These are phyloP conservation scores for Spiromastix sp. DNA, from an alignment of 2,329 filamentous ascomycete species.

Conservation along the genomic window DNA sequence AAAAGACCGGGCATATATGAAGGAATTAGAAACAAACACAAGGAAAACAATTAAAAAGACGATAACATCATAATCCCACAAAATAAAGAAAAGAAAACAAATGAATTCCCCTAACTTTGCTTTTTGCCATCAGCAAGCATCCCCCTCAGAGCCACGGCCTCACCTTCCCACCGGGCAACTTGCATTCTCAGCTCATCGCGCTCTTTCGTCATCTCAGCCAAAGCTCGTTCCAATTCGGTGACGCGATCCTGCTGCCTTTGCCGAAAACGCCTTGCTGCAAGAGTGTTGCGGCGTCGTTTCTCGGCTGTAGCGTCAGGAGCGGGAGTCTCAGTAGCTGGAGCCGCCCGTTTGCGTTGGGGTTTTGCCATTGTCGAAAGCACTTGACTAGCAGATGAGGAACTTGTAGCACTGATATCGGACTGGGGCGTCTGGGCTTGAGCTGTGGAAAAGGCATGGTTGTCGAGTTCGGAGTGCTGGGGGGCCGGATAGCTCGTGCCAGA, in stretches of 20 bases:
- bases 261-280: conserved; percentile 61
- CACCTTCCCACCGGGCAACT: conserved; percentile 55
- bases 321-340: not conserved
- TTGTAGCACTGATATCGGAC: not conserved
- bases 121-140: conserved; percentile 21
- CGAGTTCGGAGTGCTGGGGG: not conserved
- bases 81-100: not conserved
- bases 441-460: not conserved
- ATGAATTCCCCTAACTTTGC: not conserved
- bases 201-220: conserved; percentile 50
- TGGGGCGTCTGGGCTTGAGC: not conserved
- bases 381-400: not conserved
- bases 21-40: too few species aligned
- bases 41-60: too few species aligned
- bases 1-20: too few species aligned
- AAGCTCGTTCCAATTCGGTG: conserved; percentile 48
- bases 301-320: conserved; percentile 4
- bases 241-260: conserved; percentile 61
- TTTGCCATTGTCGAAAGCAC: not conserved
- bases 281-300: conserved; percentile 59
- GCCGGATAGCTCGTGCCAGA: not conserved
- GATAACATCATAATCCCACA: too few species aligned
- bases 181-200: conserved; percentile 53
- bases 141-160: conserved; percentile 50
- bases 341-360: not conserved